Percentiles rank a stretch among this genome's conserved stretches.
Conservation (phyloP, 331 rosid genomes). For the Spiraea crenata region DNA sequence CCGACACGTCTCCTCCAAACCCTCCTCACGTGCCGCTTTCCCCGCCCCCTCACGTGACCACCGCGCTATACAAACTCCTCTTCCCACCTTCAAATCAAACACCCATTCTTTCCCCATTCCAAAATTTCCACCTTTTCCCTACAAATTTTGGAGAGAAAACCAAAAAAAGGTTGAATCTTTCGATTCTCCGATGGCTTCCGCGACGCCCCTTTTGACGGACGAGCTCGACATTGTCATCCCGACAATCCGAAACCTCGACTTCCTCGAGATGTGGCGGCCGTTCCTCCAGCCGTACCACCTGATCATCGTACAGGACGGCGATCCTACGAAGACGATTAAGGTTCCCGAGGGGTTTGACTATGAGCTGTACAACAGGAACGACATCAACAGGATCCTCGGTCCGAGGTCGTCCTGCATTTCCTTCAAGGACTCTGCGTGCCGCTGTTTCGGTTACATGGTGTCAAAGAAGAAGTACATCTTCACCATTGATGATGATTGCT, state of each 20-base stretch:
- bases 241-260: slow-evolving; percentile 57
- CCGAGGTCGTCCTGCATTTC: slow-evolving; percentile 54
- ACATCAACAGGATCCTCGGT: slow-evolving; percentile 53
- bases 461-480: slow-evolving; percentile 60
- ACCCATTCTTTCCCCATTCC: neutral
- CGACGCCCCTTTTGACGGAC: slow-evolving; percentile 39
- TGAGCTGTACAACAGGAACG: slow-evolving; percentile 55
- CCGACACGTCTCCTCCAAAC: slow-evolving; percentile 34
- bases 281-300: slow-evolving; percentile 50
- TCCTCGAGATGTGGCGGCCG: slow-evolving; percentile 65
- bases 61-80: slow-evolving; percentile 9
- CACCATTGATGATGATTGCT: slow-evolving; percentile 65
- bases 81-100: neutral
- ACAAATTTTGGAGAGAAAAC: too few relatives aligned
- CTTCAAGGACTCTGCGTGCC: slow-evolving; percentile 63
- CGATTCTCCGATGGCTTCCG: slow-evolving; percentile 31
- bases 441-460: slow-evolving; percentile 64
- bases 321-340: slow-evolving; percentile 46
- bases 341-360: slow-evolving; percentile 60
- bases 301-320: slow-evolving; percentile 61
- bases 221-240: slow-evolving; percentile 63
- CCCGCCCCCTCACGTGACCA: slow-evolving; percentile 31
- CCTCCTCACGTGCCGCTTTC: slow-evolving; percentile 30
- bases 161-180: neutral
- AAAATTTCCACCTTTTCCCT: too few relatives aligned